Evolutionary conservation across 768 basidiomycete species (phyloP), one percentile per base, ranked within the genome.

Genomic region (Amanita brunnescens): DNA sequence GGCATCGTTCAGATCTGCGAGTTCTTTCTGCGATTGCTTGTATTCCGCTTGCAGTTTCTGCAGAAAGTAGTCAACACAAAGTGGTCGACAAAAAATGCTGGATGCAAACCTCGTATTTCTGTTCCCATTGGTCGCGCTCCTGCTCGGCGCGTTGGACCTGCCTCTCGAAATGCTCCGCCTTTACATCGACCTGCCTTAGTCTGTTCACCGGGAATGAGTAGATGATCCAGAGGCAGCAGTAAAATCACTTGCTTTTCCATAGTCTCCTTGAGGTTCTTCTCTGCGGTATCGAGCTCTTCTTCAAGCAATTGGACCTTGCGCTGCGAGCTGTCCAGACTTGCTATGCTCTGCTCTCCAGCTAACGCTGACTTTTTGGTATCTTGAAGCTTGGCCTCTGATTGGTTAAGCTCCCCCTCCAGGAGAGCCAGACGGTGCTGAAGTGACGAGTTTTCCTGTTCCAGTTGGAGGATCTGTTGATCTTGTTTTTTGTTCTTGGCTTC

Each of bases 111-210:
- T 94, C 94, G 72, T 80, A 88, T 71, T 95, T 97, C 77, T 85
- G 80, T 80, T 96, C 94, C 90, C 88, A 92, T 35, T 65, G 61
- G 65, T 98, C 95, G 46, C 94, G 83, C 67, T 99, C 96, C 63
- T 88, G 82, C 65, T 97, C 94, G 43, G 80, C 73, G 39, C 88
- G 80, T 57, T 81, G 75, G 16, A 96, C 83, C 64, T 94, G 90
- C 44, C 93, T 82, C 70, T 97, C 95, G 64, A 91, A 96, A 72
- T 98, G 92, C 68, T 99, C 96, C 8, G 95, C 95, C 74, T 97
- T 99, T 69, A 98, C 87, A 64, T 99, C 96, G 52, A 95, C 92
- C 63, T 95, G 91, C 55, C 95, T 78, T 60, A 99, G 77, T 68
- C 95, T 98, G 59, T 37, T 29, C 33, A 45, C 24, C 45, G 33